Evolutionary conservation across 75 land plant species (phyloP), one percentile per base, ranked within the genome.

Genomic region (Pseudotsuga menziesii): DNA sequence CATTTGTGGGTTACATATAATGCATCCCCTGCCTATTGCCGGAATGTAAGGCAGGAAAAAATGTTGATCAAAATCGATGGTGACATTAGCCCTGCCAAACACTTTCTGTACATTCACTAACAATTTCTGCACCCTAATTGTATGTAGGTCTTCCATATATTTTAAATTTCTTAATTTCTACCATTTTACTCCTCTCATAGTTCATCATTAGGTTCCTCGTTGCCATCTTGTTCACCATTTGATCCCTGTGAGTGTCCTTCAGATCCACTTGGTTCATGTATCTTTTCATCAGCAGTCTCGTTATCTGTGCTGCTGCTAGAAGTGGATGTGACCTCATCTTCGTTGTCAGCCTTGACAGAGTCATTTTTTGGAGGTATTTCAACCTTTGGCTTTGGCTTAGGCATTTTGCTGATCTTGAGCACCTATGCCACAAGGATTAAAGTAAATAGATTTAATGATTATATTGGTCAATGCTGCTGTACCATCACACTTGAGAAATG

Each of bases 371-470:
- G 25, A 41, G 92, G 86, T 79, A 88, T 86, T 84, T 89, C 89
- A 76, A 85, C 58, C 67, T 92, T 86, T 19, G 92, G 92, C 75
- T 92, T 92, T 60, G 94, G 94, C 75, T 92, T 90, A 5, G 94
- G 92, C 32, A 85, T 88, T 66, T 83, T 86, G 41, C 87, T 88
- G 61, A 92, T 59, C 41, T 79, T 84, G 14, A 83, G 48, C 27
- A 90, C 88, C 94, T 90, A 57, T 56, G 76, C 57, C 67, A 70
- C 25, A 13, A 55, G 7, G 13, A 60, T 11, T 54, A 60, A 76
- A 29, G 9, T 52, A 17, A 15, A 25, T 57, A 55, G 58, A 78
- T 8, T 71, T 56, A 25, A 23, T 0, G 54, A 62, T 52, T 56
- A 23, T 15, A 57, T 61, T 20, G 61, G 13, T 15, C 4, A 22